Base-by-base conservation (phyloP, 139 green algal species). In the Coelastrella sp. region DNA sequence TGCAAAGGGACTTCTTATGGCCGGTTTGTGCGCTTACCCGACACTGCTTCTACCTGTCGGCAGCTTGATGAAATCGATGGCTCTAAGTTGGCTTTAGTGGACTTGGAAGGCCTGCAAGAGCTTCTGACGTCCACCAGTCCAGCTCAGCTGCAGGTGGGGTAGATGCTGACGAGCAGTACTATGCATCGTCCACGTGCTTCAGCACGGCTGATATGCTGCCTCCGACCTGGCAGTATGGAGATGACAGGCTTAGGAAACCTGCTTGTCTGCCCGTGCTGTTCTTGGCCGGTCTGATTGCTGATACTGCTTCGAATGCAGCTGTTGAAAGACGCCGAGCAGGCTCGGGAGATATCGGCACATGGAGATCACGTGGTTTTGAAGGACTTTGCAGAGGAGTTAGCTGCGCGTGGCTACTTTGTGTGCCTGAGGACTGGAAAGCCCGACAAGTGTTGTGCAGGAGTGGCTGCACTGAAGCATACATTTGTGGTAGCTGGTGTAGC, bases 351-450 rank as follows among this genome's bases (percentile, higher is more conserved):
- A 3, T 54, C 83, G 4, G 6, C 47, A 58, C 5, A 20, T 80
- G 19, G 16, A n/a, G 83, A 57, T 5, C 66, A 59, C 19, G 73
- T 90, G 5, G 74, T 77, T 61, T n/a, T 90, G 22, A n/a, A 74
- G 7, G 22, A 22, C 19, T 90, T 90, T 71, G 85, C 85, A 47
- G 56, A 90, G 60, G 13, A 61, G 7, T 68, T 90, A 22, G 73
- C 73, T 7, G 7, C 5, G 20, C 7, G n/a, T 7, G 73, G 85
- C 23, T 64, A 90, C n/a, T n/a, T 77, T 5, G n/a, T 83, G 4
- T 90, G 85, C 10, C 5, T 90, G 20, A 73, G 85, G 4, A 90
- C 85, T 19, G 74, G 73, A 58, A 75, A 64, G 73, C 74, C 58
- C 6, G 65, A 66, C 58, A 82, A 81, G 7, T 83, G 77, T 22